Percentiles rank a stretch among this genome's conserved stretches.
These are phyloP conservation scores for Lecanicillium sp. DNA, from an alignment of 2,329 filamentous ascomycete species.

Conservation along the genomic window DNA sequence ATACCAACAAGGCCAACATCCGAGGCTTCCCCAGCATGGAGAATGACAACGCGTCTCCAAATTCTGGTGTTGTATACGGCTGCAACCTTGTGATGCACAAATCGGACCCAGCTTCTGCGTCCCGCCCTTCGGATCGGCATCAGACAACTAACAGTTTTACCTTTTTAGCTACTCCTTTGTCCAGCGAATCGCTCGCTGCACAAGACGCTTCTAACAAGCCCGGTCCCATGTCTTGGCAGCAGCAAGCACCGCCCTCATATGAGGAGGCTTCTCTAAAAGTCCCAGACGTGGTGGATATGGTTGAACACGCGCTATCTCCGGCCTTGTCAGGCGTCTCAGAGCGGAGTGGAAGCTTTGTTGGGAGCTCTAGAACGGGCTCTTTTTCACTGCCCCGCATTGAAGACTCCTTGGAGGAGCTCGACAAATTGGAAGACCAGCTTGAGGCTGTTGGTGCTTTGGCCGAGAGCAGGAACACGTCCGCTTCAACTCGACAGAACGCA, in stretches of 20 bases:
- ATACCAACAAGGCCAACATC: constrained; percentile 16
- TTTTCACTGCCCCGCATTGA: constrained; percentile 44
- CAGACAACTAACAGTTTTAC: constrained; percentile 30
- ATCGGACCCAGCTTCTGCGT: constrained; percentile 14
- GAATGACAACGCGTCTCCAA: constrained; percentile 14
- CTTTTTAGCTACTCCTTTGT: constrained; percentile 35
- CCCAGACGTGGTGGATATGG: constrained; percentile 19
- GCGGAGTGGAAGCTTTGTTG: constrained; percentile 23
- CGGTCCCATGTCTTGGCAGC: constrained; percentile 16
- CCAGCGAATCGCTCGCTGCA: not conserved
- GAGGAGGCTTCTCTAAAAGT: constrained; percentile 18
- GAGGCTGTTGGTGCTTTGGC: constrained; percentile 41
- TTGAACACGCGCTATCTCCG: constrained; percentile 25
- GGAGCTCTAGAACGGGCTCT: constrained; percentile 21
- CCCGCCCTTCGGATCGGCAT: constrained; percentile 10
- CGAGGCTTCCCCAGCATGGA: constrained; percentile 10
- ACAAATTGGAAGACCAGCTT: constrained; percentile 52
- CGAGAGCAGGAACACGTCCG: constrained; percentile 12
- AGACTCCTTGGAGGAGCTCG: constrained; percentile 55
- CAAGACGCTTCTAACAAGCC: not conserved
- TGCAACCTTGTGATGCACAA: constrained; percentile 42
- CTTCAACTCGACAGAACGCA: too few species aligned
- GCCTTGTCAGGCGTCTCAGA: constrained; percentile 19
- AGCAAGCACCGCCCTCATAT: constrained; percentile 15
- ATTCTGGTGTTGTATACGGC: constrained; percentile 28